These are phyloP conservation scores for Amaranthus palmeri DNA, from an alignment of 148 eudicot genomes.

Conservation along the genomic window DNA sequence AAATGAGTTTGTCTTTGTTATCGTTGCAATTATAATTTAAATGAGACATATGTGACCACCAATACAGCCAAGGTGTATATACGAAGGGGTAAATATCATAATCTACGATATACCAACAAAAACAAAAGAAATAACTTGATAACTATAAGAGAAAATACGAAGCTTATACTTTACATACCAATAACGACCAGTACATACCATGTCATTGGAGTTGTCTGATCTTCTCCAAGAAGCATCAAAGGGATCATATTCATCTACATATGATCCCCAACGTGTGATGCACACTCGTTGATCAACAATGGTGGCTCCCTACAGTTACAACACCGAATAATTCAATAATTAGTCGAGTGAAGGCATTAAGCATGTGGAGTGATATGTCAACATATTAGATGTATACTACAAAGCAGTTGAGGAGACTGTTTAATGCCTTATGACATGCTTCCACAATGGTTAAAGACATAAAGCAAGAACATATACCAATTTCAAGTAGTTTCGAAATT, in stretches of 20 bases:
- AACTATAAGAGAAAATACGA: not conserved
- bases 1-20: too few relatives aligned
- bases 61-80: not conserved
- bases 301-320: slow-evolving; percentile 56
- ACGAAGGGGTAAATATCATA: not conserved
- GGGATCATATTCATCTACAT: slow-evolving; percentile 54
- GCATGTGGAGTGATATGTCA: not conserved
- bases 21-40: too few relatives aligned
- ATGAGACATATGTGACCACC: not conserved
- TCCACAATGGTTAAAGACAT: too few relatives aligned
- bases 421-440: not conserved
- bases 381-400: not conserved
- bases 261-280: slow-evolving; percentile 77
- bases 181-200: slow-evolving; percentile 28
- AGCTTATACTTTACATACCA: too few relatives aligned
- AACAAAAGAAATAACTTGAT: not conserved
- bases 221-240: slow-evolving; percentile 58
- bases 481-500: too few relatives aligned
- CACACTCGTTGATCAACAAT: slow-evolving; percentile 73
- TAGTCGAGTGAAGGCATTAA: not conserved
- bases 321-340: not conserved
- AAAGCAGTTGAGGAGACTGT: not conserved
- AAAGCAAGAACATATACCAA: too few relatives aligned
- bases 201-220: slow-evolving; percentile 37
- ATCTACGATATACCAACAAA: not conserved